Evolutionary conservation across 2,329 filamentous ascomycete genomes (phyloP).

Genomic region (Claviceps quebecensis): DNA sequence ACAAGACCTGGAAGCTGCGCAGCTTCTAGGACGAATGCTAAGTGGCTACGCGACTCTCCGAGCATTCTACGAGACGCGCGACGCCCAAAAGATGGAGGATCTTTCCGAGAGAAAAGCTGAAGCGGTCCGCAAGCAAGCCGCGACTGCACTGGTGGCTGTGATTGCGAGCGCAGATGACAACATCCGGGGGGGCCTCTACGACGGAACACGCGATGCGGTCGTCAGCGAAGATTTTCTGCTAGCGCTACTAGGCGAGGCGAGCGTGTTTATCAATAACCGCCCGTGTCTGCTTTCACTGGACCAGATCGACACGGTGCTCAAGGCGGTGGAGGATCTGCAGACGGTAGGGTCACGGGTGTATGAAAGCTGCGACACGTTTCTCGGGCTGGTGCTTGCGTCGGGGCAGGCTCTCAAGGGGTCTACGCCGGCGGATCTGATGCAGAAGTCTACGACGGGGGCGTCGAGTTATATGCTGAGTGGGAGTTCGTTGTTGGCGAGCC

Average conservation of each 20-base stretch:
- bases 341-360: constrained; percentile 62
- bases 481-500: constrained; percentile 54
- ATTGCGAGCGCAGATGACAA: constrained; percentile 78
- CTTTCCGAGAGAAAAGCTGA: constrained; percentile 29
- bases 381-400: constrained; percentile 60
- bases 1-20: constrained; percentile 67
- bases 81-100: constrained; percentile 27
- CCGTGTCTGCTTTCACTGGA: constrained; percentile 45
- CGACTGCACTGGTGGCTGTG: constrained; percentile 63
- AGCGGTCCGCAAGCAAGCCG: constrained; percentile 53
- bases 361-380: constrained; percentile 62
- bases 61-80: constrained; percentile 79
- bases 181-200: constrained; percentile 81
- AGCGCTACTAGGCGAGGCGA: constrained; percentile 68
- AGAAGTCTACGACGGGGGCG: constrained; percentile 33
- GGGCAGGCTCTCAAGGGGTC: constrained; percentile 48
- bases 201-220: constrained; percentile 65
- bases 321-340: constrained; percentile 66
- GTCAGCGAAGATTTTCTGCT: constrained; percentile 81
- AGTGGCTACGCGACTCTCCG: constrained; percentile 87
- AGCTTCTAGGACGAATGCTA: constrained; percentile 70
- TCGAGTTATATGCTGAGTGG: constrained; percentile 58
- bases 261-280: constrained; percentile 55
- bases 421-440: constrained; percentile 50
- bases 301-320: constrained; percentile 62